These are phyloP conservation scores for Macrophomina pseudophaseolina DNA, from an alignment of 2,329 filamentous ascomycete genomes.

Conservation along the genomic window DNA sequence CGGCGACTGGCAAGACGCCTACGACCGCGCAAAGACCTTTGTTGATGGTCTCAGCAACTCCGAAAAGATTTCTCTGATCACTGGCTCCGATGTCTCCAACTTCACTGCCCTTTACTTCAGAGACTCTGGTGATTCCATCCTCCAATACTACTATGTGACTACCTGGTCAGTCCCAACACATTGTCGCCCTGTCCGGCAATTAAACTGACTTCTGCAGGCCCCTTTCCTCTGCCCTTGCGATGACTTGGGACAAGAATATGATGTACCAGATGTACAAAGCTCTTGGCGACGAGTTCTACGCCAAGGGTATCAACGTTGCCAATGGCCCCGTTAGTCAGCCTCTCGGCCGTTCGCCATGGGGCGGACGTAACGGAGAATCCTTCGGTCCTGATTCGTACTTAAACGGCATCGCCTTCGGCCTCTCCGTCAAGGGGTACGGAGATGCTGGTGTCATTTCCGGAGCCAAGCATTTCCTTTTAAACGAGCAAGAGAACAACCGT, in stretches of 20 bases:
- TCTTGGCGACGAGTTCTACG: conserved; percentile 21
- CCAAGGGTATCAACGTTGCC: conserved; percentile 22
- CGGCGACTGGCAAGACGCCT: conserved; percentile 24
- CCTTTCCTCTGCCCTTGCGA: conserved; percentile 20
- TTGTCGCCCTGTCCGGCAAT: not conserved
- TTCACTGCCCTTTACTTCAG: conserved; percentile 25
- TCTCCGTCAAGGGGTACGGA: conserved; percentile 11
- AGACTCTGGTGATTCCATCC: conserved; percentile 25
- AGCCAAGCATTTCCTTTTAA: conserved; percentile 62
- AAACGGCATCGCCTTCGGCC: conserved; percentile 24
- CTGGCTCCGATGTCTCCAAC: conserved; percentile 21
- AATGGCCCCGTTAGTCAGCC: conserved; percentile 25
- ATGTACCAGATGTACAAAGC: conserved; percentile 23
- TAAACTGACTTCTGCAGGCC: not conserved
- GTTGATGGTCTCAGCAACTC: conserved; percentile 19
- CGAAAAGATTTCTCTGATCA: conserved; percentile 23
- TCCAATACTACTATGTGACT: conserved; percentile 23
- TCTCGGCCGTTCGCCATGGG: conserved; percentile 24
- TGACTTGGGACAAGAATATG: conserved; percentile 25
- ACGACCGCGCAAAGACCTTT: conserved; percentile 16
- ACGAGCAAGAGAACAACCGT: conserved; percentile 63
- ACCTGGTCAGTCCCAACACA: not conserved
- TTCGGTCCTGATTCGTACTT: conserved; percentile 22
- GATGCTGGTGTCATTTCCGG: conserved; percentile 69
- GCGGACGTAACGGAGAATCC: conserved; percentile 21